Evolutionary conservation across 495 filamentous ascomycete genomes (phyloP).

Genomic region (Geopyxis carbonaria): DNA sequence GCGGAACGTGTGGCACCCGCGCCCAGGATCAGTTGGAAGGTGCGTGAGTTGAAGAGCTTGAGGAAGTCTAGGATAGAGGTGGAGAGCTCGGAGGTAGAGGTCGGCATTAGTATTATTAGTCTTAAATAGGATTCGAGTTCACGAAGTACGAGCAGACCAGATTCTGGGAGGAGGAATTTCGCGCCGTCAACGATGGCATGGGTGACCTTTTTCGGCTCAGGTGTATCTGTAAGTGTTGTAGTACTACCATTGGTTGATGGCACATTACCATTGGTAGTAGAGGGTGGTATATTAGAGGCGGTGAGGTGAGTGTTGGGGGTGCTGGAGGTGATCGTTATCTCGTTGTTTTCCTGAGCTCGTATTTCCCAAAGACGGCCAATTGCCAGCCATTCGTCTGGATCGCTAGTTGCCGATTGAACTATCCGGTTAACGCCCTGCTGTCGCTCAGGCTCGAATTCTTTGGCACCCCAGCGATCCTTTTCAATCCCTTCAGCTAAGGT

Average conservation of each 20-base stretch:
- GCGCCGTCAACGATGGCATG: constrained; percentile 70
- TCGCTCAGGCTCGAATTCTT: constrained; percentile 59
- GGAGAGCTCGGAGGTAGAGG: constrained; percentile 70
- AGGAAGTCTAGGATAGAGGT: constrained; percentile 42
- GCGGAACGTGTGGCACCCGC: constrained; percentile 84
- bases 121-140: constrained; percentile 69
- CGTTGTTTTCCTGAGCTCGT: constrained; percentile 28
- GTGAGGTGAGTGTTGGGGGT: constrained; percentile 1
- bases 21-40: constrained; percentile 83
- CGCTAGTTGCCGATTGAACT: constrained; percentile 60
- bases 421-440: constrained; percentile 47
- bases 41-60: constrained; percentile 84
- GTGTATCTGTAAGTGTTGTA: constrained; percentile 14
- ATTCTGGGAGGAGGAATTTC: constrained; percentile 69
- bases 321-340: constrained; percentile 10
- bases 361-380: constrained; percentile 56
- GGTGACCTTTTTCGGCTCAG: constrained; percentile 3
- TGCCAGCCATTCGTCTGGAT: constrained; percentile 56
- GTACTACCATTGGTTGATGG: constrained; percentile 12
- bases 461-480: constrained; percentile 73
- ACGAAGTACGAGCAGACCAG: constrained; percentile 57
- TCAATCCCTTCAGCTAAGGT: constrained; percentile 72
- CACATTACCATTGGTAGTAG: not conserved
- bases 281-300: constrained; percentile 11
- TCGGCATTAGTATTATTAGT: constrained; percentile 67